Conservation (phyloP, 371 early-diverging fungal species). For the Actinomucor elegans region DNA sequence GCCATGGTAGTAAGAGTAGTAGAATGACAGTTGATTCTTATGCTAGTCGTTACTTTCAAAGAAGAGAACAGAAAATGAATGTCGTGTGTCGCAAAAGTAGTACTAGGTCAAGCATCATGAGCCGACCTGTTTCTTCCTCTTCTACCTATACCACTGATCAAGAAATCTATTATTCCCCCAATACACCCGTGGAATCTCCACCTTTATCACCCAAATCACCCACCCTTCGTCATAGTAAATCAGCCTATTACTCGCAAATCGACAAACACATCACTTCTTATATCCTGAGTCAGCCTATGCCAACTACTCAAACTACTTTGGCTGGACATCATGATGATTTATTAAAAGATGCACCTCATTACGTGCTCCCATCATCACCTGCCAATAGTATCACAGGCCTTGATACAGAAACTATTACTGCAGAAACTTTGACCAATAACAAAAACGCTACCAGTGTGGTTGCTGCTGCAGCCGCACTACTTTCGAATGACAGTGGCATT, state of each 20-base stretch:
- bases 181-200: slow-evolving; percentile 12
- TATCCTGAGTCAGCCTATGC: slow-evolving; percentile 15
- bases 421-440: not conserved
- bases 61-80: not conserved
- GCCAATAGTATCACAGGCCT: slow-evolving; percentile 5
- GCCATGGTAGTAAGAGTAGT: slow-evolving; percentile 23
- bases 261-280: slow-evolving; percentile 11
- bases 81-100: not conserved
- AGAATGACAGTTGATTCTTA: slow-evolving; percentile 17
- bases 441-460: slow-evolving; percentile 1
- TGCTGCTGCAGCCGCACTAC: slow-evolving; percentile 10
- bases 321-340: slow-evolving; percentile 5
- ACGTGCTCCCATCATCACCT: not conserved
- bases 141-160: not conserved
- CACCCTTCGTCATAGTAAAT: not conserved
- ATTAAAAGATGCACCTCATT: not conserved
- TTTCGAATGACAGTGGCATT: slow-evolving; percentile 10
- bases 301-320: slow-evolving; percentile 18
- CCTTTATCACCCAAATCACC: slow-evolving; percentile 19
- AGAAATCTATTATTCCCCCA: slow-evolving; percentile 5
- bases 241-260: slow-evolving; percentile 5
- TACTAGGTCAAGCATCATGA: not conserved
- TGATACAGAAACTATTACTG: not conserved
- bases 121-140: not conserved
- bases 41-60: slow-evolving; percentile 15